Evolutionary conservation across 352 stramenopile species (phyloP), one percentile per base, ranked within the genome.

Genomic region (Globisporangium spiculum): DNA sequence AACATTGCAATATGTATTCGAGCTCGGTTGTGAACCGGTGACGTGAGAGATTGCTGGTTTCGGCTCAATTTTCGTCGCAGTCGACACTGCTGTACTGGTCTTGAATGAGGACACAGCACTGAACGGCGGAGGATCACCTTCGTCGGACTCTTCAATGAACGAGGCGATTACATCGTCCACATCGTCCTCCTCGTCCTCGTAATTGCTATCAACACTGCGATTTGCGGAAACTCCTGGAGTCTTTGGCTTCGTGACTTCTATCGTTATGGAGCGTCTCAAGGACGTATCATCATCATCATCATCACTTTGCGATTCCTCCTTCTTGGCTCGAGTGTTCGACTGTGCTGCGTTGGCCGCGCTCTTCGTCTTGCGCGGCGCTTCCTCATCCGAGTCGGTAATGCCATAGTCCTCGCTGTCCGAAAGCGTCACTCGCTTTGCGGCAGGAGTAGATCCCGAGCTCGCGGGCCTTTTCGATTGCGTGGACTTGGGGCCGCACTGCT

Each of bases 91-190:
- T 38, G 10, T 1, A 57, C 38, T 26, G 14, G 38, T 10, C 24
- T 44, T 18, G 9, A 12, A 34, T 44, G 56, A 60, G 18, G 60
- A 8, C 9, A 22, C 9, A 60, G 61, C 44, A 8, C 52, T 63
- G 52, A 73, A 75, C 14, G 67, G 61, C 22, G 70, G 70, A 1
- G 61, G 62, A 27, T 63, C 56, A 0, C 24, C 41, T 18, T 74
- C 70, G 3, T 74, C 52, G 12, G 69, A 69, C 36, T 68, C 69
- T 9, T 69, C 44, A 26, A 68, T 60, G 36, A 68, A 72, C 30
- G 58, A 71, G 4, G 67, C 63, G 24, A 69, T 41, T 1, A 41
- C 58, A 8, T 75, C 53, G 9, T 67, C 54, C 0, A 41, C 58
- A 8, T 75, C 53, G 9, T 67, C 54, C 0, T 70, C 62, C 14